Conservation (phyloP, 2,329 filamentous ascomycete species). For the Aureobasidium sp. region DNA sequence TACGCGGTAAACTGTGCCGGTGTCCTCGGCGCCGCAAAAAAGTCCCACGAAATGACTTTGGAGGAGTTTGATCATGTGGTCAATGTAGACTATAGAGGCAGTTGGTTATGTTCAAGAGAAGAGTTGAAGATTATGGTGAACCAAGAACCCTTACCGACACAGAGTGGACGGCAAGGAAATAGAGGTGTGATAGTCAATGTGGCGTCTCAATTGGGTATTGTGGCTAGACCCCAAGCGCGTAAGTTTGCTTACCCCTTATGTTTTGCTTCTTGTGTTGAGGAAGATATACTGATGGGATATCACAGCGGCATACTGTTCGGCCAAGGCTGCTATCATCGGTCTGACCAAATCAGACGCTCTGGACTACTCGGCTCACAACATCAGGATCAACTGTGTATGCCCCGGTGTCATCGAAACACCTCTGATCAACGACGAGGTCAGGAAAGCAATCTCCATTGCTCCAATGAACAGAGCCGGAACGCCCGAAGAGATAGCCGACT, state of each 20-base stretch:
- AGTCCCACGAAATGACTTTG: conserved; percentile 29
- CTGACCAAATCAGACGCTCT: conserved; percentile 43
- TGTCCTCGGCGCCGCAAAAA: conserved; percentile 32
- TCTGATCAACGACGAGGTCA: conserved; percentile 31
- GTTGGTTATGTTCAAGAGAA: conserved; percentile 38
- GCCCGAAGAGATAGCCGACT: conserved; percentile 41
- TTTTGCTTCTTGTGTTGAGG: background rate
- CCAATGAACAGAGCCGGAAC: conserved; percentile 31
- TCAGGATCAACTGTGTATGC: conserved; percentile 40
- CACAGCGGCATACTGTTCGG: conserved; percentile 38
- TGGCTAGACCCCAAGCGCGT: conserved; percentile 36
- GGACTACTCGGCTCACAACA: conserved; percentile 39
- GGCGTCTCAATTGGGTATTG: conserved; percentile 36
- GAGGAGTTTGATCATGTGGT: conserved; percentile 38
- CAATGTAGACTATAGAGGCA: conserved; percentile 37
- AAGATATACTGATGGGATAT: background rate
- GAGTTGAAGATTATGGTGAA: conserved; percentile 37
- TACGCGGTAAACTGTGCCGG: conserved; percentile 42
- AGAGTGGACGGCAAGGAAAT: conserved; percentile 35
- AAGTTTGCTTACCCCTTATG: conserved; percentile 16
- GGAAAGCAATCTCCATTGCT: conserved; percentile 25
- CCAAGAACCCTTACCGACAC: conserved; percentile 36
- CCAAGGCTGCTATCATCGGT: conserved; percentile 39
- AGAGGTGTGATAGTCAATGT: conserved; percentile 39
- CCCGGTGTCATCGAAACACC: conserved; percentile 41